Conservation (phyloP, 768 basidiomycete species). For the Terana coerulea region DNA sequence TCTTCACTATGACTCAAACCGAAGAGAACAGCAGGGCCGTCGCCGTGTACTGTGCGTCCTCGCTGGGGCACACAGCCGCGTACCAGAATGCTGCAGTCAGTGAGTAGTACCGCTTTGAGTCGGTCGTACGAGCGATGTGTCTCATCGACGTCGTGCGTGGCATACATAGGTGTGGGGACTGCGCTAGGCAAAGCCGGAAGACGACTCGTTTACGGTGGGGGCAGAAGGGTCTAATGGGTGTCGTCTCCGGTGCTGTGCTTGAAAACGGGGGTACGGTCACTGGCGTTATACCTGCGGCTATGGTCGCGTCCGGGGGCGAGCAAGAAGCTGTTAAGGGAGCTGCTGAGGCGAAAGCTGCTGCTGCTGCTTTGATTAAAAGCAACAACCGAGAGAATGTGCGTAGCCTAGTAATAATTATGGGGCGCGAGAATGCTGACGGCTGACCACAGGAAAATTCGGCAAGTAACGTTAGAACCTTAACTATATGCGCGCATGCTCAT, state of each 20-base stretch:
- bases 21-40: conserved; percentile 35
- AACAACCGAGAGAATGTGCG: conserved; percentile 33
- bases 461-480: background rate
- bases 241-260: conserved; percentile 62
- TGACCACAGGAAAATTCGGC: conserved; percentile 5
- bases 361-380: conserved; percentile 26
- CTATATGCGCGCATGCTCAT: background rate
- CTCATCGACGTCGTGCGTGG: background rate
- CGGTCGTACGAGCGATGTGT: background rate
- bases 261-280: conserved; percentile 67
- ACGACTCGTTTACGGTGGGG: conserved; percentile 85
- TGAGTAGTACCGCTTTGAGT: conserved; percentile 33
- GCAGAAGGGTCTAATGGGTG: conserved; percentile 80
- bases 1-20: no score
- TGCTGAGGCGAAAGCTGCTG: no score
- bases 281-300: conserved; percentile 77
- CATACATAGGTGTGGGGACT: conserved; percentile 60
- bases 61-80: conserved; percentile 55
- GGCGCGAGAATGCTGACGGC: background rate
- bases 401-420: background rate
- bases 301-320: conserved; percentile 67
- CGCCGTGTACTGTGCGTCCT: conserved; percentile 87
- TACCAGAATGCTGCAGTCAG: conserved; percentile 68
- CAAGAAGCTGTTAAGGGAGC: conserved; percentile 26
- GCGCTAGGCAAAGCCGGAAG: conserved; percentile 61